Conservation (phyloP, 345 rosid species). For the Bretschneidera sinensis region DNA sequence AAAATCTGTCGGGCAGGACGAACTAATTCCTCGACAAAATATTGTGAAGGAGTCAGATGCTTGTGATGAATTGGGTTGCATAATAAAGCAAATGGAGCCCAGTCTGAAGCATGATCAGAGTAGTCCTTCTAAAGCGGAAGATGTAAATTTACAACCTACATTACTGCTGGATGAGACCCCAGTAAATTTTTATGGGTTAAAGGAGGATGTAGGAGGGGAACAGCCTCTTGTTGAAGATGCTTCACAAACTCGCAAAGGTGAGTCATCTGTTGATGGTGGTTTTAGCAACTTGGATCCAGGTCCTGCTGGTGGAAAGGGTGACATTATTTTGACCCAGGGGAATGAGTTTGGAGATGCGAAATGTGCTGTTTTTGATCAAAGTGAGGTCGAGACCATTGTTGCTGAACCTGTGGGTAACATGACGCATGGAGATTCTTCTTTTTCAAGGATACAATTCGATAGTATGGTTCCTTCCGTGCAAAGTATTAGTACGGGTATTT, state of each 20-base stretch:
- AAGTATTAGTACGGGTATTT: slow-evolving; percentile 20
- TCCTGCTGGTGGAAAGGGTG: slow-evolving; percentile 22
- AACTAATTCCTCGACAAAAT: slow-evolving; percentile 42
- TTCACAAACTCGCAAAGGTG: slow-evolving; percentile 30
- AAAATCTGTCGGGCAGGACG: slow-evolving; percentile 95
- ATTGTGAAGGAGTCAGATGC: slow-evolving; percentile 48
- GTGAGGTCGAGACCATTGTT: slow-evolving; percentile 20
- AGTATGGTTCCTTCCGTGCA: slow-evolving; percentile 15
- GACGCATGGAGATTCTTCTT: slow-evolving; percentile 28
- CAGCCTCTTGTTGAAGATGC: slow-evolving; percentile 34
- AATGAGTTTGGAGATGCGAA: slow-evolving; percentile 11
- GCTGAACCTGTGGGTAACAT: slow-evolving; percentile 31
- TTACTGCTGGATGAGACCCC: slow-evolving; percentile 29
- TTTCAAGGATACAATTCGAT: slow-evolving; percentile 37
- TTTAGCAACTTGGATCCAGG: slow-evolving; percentile 28
- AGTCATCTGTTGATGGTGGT: slow-evolving; percentile 30
- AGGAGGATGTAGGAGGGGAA: slow-evolving; percentile 35
- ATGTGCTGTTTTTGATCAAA: slow-evolving; percentile 18
- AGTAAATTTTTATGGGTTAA: slow-evolving; percentile 28
- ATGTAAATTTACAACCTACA: slow-evolving; percentile 28
- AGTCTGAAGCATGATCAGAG: slow-evolving; percentile 35
- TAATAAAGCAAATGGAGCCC: slow-evolving; percentile 70
- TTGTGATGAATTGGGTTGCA: slow-evolving; percentile 67
- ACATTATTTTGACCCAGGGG: slow-evolving; percentile 19
- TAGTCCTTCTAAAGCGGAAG: slow-evolving; percentile 31